Conservation (phyloP, 345 rosid genomes). For the Lenwebbia sp. region DNA sequence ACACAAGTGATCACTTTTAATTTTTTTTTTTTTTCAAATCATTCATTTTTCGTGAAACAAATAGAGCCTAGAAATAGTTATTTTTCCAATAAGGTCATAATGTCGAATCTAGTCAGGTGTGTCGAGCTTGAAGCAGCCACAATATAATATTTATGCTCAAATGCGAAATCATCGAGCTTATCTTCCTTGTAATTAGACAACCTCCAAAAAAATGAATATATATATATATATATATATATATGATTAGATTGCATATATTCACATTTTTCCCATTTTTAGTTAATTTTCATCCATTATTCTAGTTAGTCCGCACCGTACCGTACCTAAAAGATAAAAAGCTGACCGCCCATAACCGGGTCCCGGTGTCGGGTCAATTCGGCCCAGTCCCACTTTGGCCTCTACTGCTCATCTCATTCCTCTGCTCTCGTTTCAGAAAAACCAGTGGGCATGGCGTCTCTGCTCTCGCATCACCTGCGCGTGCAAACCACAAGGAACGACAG, state of each 20-base stretch:
- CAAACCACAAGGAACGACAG: background rate
- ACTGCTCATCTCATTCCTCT: background rate
- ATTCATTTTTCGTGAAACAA: too few species aligned
- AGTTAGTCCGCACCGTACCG: background rate
- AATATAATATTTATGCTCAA: background rate
- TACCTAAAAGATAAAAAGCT: background rate
- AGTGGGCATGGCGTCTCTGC: too few species aligned
- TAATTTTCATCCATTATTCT: background rate
- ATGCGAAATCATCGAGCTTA: background rate
- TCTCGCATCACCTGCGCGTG: background rate
- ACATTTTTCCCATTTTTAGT: background rate
- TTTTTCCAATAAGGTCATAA: background rate
- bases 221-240: too few species aligned
- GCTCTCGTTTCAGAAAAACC: background rate
- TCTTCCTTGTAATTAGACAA: background rate
- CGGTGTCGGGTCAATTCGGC: background rate
- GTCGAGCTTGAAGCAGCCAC: background rate
- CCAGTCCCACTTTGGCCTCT: background rate
- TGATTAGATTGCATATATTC: too few species aligned
- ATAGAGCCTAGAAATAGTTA: too few species aligned
- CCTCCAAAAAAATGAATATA: background rate
- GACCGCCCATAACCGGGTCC: background rate
- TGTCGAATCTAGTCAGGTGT: background rate
- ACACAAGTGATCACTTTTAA: too few species aligned
- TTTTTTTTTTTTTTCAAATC: too few species aligned